A percentile compares a stretch with the other conserved stretches of the same genome.
phyloP scores from a whole-genome alignment of 2,329 filamentous ascomycete species.

The Fusarium sp. region DNA sequence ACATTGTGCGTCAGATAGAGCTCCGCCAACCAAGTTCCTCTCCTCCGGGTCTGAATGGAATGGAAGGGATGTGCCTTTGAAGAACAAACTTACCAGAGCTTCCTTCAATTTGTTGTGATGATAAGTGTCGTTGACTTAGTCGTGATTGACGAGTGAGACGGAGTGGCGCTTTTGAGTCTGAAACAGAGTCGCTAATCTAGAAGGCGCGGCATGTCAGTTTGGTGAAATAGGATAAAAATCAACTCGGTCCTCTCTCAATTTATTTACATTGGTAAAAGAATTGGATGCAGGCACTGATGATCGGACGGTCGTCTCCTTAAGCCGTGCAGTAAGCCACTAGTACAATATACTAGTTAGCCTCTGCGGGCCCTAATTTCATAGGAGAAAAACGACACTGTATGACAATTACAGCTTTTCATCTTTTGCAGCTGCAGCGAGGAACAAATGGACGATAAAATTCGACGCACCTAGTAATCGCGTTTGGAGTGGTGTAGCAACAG shows the following conservation, averaged over 20 bases:
- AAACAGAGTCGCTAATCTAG: constrained; percentile 12
- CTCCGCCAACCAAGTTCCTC: not conserved
- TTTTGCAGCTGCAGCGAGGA: not conserved
- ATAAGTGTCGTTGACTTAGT: constrained; percentile 22
- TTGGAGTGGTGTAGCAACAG: not conserved
- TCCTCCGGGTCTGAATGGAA: constrained; percentile 21
- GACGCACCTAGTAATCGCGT: constrained; percentile 6
- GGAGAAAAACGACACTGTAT: constrained; percentile 16
- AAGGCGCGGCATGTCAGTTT: constrained; percentile 25
- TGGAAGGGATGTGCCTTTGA: constrained; percentile 28
- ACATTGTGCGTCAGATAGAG: constrained; percentile 24
- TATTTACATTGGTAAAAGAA: not conserved
- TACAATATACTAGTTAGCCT: constrained; percentile 33
- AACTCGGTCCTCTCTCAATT: constrained; percentile 15
- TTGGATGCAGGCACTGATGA: constrained; percentile 6
- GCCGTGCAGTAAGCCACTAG: constrained; percentile 10
- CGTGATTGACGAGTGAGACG: not conserved
- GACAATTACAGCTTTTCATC: constrained; percentile 5
- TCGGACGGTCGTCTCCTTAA: constrained; percentile 7
- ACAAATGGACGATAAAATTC: not conserved
- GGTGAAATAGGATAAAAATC: constrained; percentile 13
- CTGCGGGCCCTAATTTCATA: constrained; percentile 38
- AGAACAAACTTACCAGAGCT: constrained; percentile 31
- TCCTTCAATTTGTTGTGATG: constrained; percentile 6
- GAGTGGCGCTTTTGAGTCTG: not conserved